Evolutionary conservation across 805 yeast species (phyloP).

Genomic region (Candida morakotiae): DNA sequence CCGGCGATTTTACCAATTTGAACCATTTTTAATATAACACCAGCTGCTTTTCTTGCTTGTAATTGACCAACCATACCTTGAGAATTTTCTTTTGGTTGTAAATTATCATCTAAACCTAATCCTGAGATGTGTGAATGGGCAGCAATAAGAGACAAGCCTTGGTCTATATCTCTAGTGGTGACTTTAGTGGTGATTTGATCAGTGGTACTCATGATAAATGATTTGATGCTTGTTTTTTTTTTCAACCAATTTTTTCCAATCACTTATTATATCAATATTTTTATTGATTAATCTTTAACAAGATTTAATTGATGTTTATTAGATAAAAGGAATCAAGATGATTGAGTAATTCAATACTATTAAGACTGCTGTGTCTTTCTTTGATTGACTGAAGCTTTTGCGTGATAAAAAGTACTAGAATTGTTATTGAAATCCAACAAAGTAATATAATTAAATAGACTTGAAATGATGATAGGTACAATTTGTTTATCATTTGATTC

Average conservation of each 20-base stretch:
- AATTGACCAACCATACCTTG: slow-evolving; percentile 98
- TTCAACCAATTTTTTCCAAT: not conserved
- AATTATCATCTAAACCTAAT: slow-evolving; percentile 88
- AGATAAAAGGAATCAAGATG: no score
- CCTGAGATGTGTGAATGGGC: slow-evolving; percentile 99
- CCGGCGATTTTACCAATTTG: slow-evolving; percentile 96
- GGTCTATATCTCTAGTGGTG: slow-evolving; percentile 23
- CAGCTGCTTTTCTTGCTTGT: slow-evolving; percentile 95
- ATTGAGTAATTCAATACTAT: no score
- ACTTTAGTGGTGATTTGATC: not conserved
- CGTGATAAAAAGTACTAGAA: not conserved
- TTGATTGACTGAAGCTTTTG: not conserved
- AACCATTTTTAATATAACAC: slow-evolving; percentile 87
- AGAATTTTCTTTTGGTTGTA: slow-evolving; percentile 70
- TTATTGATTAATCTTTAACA: no score
- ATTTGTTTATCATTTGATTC: not conserved
- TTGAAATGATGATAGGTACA: not conserved
- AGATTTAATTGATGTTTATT: no score
- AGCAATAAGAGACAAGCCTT: slow-evolving; percentile 70
- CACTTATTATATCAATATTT: no score
- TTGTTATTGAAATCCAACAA: not conserved
- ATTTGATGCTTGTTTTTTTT: slow-evolving; percentile 1
- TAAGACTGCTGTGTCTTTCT: no score
- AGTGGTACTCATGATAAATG: not conserved
- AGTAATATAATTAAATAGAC: not conserved